phyloP scores from a whole-genome alignment of 1,139 yeast genomes.

The Candida sp. region DNA sequence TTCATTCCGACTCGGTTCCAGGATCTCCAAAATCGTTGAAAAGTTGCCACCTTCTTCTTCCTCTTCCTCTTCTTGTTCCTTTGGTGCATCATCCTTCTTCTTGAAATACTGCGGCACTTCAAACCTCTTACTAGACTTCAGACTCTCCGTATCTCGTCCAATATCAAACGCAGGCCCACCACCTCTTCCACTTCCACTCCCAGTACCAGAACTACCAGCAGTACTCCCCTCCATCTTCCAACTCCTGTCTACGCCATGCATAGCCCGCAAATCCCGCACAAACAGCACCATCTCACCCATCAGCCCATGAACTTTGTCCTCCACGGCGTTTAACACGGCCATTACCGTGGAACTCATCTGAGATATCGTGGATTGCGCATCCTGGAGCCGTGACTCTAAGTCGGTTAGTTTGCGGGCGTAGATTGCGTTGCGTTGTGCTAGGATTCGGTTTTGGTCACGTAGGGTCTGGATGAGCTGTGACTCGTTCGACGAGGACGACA shows the following conservation, averaged over 20 bases:
- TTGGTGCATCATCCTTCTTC: neutral
- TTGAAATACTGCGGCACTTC: conserved; percentile 9
- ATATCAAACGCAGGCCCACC: neutral
- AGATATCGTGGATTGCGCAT: conserved; percentile 26
- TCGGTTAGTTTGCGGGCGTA: conserved; percentile 52
- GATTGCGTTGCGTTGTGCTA: conserved; percentile 59
- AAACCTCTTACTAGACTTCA: neutral
- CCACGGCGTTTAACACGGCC: conserved; percentile 4
- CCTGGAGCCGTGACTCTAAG: conserved; percentile 52
- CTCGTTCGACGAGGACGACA: neutral
- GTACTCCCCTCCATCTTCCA: conserved; percentile 20
- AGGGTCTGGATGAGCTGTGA: conserved; percentile 1
- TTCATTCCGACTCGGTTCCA: conserved; percentile 4
- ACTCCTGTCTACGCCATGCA: conserved; percentile 22
- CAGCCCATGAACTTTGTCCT: conserved; percentile 36
- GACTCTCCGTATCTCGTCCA: neutral
- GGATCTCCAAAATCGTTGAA: conserved; percentile 11
- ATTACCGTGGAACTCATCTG: too few species aligned
- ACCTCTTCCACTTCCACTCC: neutral
- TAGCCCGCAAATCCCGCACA: conserved; percentile 13
- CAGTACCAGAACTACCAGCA: neutral
- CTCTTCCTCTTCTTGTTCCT: neutral
- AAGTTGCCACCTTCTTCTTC: neutral
- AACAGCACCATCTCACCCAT: conserved; percentile 44
- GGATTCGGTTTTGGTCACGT: conserved; percentile 48